Evolutionary conservation across 1,284 basidiomycete genomes (phyloP).

Genomic region (Sphagnurus paluster): DNA sequence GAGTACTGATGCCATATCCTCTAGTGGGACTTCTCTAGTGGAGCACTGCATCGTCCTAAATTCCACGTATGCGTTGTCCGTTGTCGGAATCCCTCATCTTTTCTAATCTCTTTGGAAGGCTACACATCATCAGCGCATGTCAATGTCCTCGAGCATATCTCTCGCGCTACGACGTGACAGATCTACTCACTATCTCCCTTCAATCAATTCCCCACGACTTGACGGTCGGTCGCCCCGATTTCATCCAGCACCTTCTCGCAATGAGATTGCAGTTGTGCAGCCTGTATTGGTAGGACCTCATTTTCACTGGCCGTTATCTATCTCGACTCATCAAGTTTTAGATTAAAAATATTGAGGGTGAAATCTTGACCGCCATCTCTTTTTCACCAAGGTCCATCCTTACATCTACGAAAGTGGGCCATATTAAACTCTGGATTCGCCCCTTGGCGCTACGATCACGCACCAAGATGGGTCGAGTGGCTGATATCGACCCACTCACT

Average conservation of each 20-base stretch:
- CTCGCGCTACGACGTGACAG: constrained; percentile 62
- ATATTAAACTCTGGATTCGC: constrained; percentile 82
- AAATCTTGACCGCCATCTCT: constrained; percentile 67
- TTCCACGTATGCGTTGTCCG: constrained; percentile 43
- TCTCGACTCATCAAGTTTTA: constrained; percentile 27
- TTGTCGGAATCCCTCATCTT: background rate
- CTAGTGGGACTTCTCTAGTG: constrained; percentile 91
- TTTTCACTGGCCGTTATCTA: background rate
- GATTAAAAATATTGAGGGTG: constrained; percentile 79
- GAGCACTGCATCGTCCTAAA: constrained; percentile 75
- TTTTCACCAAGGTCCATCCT: constrained; percentile 79
- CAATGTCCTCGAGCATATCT: constrained; percentile 74
- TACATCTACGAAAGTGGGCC: constrained; percentile 71
- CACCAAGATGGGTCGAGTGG: constrained; percentile 25
- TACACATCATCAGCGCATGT: constrained; percentile 67
- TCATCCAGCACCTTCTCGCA: constrained; percentile 85
- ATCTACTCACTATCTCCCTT: constrained; percentile 56
- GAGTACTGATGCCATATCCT: constrained; percentile 8
- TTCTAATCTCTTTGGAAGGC: constrained; percentile 20
- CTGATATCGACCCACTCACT: constrained; percentile 20
- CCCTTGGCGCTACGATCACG: constrained; percentile 55
- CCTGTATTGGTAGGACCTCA: constrained; percentile 74
- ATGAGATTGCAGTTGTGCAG: constrained; percentile 88
- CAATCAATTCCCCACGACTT: constrained; percentile 33
- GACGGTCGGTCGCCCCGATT: constrained; percentile 53